Evolutionary conservation across 306 rosid species (phyloP).

Genomic region (Delonix regia): DNA sequence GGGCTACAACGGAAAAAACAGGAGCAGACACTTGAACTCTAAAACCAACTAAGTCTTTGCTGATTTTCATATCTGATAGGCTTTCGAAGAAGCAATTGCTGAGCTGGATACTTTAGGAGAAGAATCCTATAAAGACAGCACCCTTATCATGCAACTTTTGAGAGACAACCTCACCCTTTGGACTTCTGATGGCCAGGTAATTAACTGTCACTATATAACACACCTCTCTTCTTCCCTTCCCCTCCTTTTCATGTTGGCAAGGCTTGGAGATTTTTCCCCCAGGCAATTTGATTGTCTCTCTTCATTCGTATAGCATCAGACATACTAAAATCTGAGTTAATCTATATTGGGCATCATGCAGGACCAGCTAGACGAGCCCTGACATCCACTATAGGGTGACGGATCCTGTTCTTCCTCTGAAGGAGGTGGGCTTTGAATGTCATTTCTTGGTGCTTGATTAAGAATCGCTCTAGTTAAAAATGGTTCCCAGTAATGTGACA

Average conservation of each 20-base stretch:
- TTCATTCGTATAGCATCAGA: constrained; percentile 9
- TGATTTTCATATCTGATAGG: constrained; percentile 44
- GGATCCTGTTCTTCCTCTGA: constrained; percentile 52
- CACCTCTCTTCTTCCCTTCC: neutral
- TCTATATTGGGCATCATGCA: constrained; percentile 42
- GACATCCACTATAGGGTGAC: constrained; percentile 45
- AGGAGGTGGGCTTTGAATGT: constrained; percentile 74
- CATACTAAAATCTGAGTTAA: constrained; percentile 29
- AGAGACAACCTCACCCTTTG: constrained; percentile 88
- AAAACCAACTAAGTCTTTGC: constrained; percentile 10
- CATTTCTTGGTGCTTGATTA: constrained; percentile 51
- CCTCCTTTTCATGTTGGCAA: neutral
- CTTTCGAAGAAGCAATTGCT: constrained; percentile 83
- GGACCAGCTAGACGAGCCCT: constrained; percentile 90
- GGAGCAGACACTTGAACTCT: constrained; percentile 23
- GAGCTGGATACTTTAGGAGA: constrained; percentile 85
- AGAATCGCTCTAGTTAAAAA: constrained; percentile 47
- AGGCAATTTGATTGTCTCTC: constrained; percentile 2
- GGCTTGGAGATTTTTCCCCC: neutral
- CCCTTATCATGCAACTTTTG: constrained; percentile 78
- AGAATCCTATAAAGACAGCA: constrained; percentile 86
- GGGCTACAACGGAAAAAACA: neutral
- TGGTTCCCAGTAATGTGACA: constrained; percentile 42
- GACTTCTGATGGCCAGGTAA: constrained; percentile 80
- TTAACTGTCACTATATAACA: neutral